These are phyloP conservation scores for Vaccinium myrtillus DNA, from an alignment of 148 eudicot species.

Conservation along the genomic window DNA sequence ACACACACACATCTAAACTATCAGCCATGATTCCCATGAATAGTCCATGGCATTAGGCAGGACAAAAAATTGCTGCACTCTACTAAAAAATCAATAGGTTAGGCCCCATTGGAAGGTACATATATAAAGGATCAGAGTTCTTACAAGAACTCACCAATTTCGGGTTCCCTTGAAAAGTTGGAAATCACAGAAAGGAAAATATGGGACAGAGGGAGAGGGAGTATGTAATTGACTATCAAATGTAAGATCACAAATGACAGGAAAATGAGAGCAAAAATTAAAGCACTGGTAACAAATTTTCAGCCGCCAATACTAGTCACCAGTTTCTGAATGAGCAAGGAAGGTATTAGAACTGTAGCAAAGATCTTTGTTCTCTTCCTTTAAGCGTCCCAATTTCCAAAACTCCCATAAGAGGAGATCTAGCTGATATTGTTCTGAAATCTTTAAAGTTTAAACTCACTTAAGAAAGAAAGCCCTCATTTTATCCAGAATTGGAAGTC, in stretches of 20 bases:
- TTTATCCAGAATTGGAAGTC: neutral
- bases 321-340: neutral
- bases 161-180: neutral
- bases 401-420: neutral
- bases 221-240: neutral
- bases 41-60: too few species aligned
- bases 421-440: slow-evolving; percentile 6
- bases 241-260: slow-evolving; percentile 6
- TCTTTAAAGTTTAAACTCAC: neutral
- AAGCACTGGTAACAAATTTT: neutral
- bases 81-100: too few species aligned
- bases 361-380: too few species aligned
- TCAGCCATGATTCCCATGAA: too few species aligned
- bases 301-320: neutral
- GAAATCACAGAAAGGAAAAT: neutral
- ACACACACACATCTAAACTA: too few species aligned
- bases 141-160: neutral
- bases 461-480: neutral
- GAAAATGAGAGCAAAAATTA: neutral
- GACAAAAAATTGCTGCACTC: too few species aligned
- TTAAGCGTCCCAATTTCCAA: neutral
- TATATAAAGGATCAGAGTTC: too few species aligned
- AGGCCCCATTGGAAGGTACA: too few species aligned
- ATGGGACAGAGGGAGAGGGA: neutral
- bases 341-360: neutral